Base-by-base conservation (phyloP, 1,139 yeast genomes). In the Yamadazyma dendronema region DNA sequence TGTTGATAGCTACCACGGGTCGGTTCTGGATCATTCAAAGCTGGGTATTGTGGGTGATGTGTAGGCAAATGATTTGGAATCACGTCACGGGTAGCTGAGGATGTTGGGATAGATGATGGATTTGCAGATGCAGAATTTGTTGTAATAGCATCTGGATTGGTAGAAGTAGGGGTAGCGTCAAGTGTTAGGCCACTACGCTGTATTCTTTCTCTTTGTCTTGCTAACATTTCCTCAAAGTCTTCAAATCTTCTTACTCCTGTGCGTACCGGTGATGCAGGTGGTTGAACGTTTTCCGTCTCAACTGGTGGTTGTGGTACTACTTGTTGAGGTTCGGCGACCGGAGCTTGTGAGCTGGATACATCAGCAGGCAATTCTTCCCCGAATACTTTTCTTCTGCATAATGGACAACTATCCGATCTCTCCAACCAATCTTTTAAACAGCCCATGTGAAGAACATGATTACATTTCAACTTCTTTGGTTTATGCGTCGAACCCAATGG, bases 371-470 rank as follows among this genome's bases (percentile, higher is more conserved):
- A n/a, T n/a, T n/a, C n/a, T 2, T 31, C 30, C 7, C 41, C 50
- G 46, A 68, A 67, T 1, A 89, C 96, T n/a, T 83, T 77, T 14
- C 83, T 68, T 47, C 97, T 72, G 60, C 97, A 92, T 39, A 90
- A 79, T 0, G 99, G 98, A 63, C 99, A 92, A 21, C 80, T 77
- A 50, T 84, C 94, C 0, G 96, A 87, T 47, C 96, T 73, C 53
- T 87, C 96, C 48, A 92, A 68, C 99, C 99, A 92, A 49, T 86
- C 85, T 54, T 86, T 85, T 46, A 92, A 72, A 59, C 98, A 92
- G 3, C 95, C 92, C 65, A 84, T 68, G 57, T 92, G 99, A 42
- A 92, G 71, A 39, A 88, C 83, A 59, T 92, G 99, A 14, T 86
- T 84, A 65, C 99, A 92, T 2, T 69, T 71, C 38, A 92, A 68